Evolutionary conservation across 1,284 basidiomycete species (phyloP).

Genomic region (Moniliella sp.): DNA sequence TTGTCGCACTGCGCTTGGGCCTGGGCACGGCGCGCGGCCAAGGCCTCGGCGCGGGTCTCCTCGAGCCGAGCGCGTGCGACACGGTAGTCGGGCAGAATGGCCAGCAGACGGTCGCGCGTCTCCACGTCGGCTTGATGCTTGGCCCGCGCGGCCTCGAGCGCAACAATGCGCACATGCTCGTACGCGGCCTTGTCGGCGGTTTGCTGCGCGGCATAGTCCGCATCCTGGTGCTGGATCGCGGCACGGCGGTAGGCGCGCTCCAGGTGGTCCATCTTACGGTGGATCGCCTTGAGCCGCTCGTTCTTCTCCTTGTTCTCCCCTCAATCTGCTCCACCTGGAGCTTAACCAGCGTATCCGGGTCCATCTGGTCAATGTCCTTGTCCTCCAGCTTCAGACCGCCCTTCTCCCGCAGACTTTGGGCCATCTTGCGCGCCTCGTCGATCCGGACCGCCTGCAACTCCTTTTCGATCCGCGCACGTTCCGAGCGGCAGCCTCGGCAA

Average conservation of each 20-base stretch:
- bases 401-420: constrained; percentile 61
- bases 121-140: constrained; percentile 52
- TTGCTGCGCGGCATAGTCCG: constrained; percentile 67
- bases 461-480: constrained; percentile 54
- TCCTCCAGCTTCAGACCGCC: constrained; percentile 66
- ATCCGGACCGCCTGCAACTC: constrained; percentile 63
- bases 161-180: constrained; percentile 36
- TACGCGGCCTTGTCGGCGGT: constrained; percentile 50
- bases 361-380: constrained; percentile 54
- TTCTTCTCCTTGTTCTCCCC: constrained; percentile 86
- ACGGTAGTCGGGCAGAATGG: constrained; percentile 57
- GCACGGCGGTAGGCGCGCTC: constrained; percentile 90
- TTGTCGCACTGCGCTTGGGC: constrained; percentile 56
- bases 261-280: constrained; percentile 80
- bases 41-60: constrained; percentile 50
- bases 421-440: constrained; percentile 73
- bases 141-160: constrained; percentile 43
- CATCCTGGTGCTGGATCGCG: constrained; percentile 60
- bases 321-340: constrained; percentile 54
- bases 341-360: constrained; percentile 67
- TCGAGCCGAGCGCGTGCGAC: constrained; percentile 45
- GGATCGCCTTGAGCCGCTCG: constrained; percentile 59
- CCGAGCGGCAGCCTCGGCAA: constrained; percentile 41
- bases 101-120: constrained; percentile 53
- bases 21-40: constrained; percentile 43